Base-by-base conservation (phyloP, 345 rosid species). In the Anastatica hierochuntica region DNA sequence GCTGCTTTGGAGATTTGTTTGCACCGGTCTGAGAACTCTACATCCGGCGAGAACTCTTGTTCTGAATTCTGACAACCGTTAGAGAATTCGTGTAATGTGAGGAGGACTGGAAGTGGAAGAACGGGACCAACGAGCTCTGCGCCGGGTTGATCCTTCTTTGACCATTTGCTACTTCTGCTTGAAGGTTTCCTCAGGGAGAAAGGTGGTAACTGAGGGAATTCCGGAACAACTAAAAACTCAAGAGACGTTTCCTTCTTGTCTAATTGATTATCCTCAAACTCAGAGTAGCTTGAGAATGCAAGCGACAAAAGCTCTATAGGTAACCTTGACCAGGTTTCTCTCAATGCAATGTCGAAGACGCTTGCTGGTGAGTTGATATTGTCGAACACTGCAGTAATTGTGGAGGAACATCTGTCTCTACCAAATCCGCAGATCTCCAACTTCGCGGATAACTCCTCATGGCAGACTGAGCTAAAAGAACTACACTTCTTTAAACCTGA, bases 201-300 rank as follows among this genome's bases (percentile, higher is more conserved):
- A 12, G 92, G 92, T 4, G 79, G 88, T 56, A 81, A 67, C 62
- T 83, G 85, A 14, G 76, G 77, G 2, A 43, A 14, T 29, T 83
- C 83, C 5, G 86, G 82, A 62, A 83, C 84, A 56, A 15, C 60
- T 60, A 65, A 68, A 61, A 83, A 85, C 52, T 85, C 90, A 55
- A 80, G 76, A 56, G 75, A 60, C 19, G 49, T 52, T 52, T 63
- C 70, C 55, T 68, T 74, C 56, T 69, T 48, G 56, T 75, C 69
- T 30, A 69, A 37, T 38, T 64, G 58, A 23, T 69, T 75, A 50
- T 79, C 76, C 27, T 67, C 66, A 33, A 75, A 47, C 56, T 83
- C 84, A 10, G 79, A 63, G 62, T 79, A 77, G 66, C 60, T 60
- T n/a, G 86, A 76, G 73, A 83, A 86, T 24, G 92, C 84, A 42